These are phyloP conservation scores for Phytophthora ohioensis DNA, from an alignment of 352 stramenopile species.

Conservation along the genomic window DNA sequence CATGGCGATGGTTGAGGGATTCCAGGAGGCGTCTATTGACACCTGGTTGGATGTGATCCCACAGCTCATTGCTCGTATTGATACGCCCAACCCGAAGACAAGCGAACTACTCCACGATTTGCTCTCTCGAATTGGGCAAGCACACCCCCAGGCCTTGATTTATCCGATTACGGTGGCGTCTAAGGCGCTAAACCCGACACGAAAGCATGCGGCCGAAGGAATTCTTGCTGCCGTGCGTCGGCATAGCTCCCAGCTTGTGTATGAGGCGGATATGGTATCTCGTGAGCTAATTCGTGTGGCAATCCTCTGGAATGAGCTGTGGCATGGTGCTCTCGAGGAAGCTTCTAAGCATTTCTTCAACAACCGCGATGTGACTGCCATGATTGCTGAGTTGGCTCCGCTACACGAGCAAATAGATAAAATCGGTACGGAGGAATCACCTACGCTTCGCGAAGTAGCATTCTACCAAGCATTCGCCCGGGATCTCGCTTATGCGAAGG, in stretches of 20 bases:
- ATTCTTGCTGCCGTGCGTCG: slow-evolving; percentile 96
- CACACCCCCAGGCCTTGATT: slow-evolving; percentile 99
- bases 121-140: slow-evolving; percentile 94
- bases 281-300: slow-evolving; percentile 99
- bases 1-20: slow-evolving; percentile 79
- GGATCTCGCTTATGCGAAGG: slow-evolving; percentile 89
- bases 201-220: slow-evolving; percentile 92
- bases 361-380: slow-evolving; percentile 96
- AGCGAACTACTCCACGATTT: slow-evolving; percentile 84
- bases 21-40: slow-evolving; percentile 96
- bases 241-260: slow-evolving; percentile 96
- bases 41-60: slow-evolving; percentile 99
- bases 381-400: slow-evolving; percentile 96
- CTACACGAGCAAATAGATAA: slow-evolving; percentile 93
- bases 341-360: slow-evolving; percentile 98
- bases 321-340: slow-evolving; percentile 98
- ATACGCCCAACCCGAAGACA: slow-evolving; percentile 83
- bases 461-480: slow-evolving; percentile 94
- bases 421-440: slow-evolving; percentile 68
- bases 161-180: slow-evolving; percentile 98
- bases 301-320: slow-evolving; percentile 99
- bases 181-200: slow-evolving; percentile 94
- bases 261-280: slow-evolving; percentile 96
- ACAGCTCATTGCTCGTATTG: slow-evolving; percentile 95
- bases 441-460: slow-evolving; percentile 85